Base-by-base conservation (phyloP, 202 grass and related monocot species). In the Alloteropsis angusta region DNA sequence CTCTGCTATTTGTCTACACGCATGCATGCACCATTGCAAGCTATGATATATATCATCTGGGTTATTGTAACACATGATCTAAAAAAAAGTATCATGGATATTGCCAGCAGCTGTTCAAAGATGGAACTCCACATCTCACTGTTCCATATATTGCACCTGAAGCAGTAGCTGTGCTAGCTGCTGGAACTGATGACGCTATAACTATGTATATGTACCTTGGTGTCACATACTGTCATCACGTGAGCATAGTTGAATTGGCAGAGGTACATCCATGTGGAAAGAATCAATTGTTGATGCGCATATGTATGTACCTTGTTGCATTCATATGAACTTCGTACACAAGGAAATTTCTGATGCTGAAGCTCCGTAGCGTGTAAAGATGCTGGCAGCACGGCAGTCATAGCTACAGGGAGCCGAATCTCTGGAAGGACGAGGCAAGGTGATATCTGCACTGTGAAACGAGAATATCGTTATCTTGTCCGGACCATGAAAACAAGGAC, bases 171-270 rank as follows among this genome's bases (percentile, higher is more conserved):
- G 37, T 25, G 46, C n/a, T n/a, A n/a, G 48, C 14, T 12, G 43
- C 45, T 64, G 57, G 9, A 68, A 19, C 36, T 57, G 62, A 47
- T 57, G 58, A 13, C n/a, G 58, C 5, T 23, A 45, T 78, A 64
- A 60, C 50, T 9, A 14, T 72, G 82, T 72, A 71, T 9, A 14
- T 72, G 82, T 72, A 71, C 54, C 56, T 30, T 13, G 18, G 45
- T 12, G 37, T 53, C 82, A 30, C 43, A 18, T 53, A 18, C 30
- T 26, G 35, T 42, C 68, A 45, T 65, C 47, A 47, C 57, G 15
- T 65, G 46, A 26, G 46, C 26, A 72, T 43, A 37, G 58, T 45
- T 85, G 75, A 72, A 65, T 57, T 53, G 2, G 36, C 58, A 54
- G 18, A 72, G 32, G 69, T 72, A 54, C 32, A 54, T 38, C 47